These are phyloP conservation scores for Ceratocystis papillata DNA, from an alignment of 2,329 filamentous ascomycete species.

Conservation along the genomic window DNA sequence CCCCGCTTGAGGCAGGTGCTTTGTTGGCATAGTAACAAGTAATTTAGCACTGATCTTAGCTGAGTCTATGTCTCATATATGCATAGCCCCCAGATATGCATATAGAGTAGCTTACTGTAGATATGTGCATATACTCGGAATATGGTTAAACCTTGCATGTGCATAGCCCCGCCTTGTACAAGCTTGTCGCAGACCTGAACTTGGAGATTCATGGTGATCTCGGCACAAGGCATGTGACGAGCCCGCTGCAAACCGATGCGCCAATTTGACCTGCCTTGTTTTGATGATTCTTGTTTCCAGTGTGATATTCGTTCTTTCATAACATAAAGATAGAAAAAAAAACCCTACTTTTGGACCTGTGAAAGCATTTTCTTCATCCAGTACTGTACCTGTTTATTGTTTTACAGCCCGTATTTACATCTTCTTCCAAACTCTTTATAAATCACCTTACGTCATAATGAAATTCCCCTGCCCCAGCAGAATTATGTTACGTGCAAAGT, in stretches of 20 bases:
- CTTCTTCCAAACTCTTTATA: neutral
- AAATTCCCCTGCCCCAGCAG: neutral
- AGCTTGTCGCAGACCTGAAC: neutral
- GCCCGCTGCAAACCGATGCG: constrained; percentile 20
- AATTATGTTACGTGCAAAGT: neutral
- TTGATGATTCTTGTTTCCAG: neutral
- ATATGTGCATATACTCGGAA: neutral
- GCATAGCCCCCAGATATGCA: neutral
- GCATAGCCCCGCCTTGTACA: constrained; percentile 10
- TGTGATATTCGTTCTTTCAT: neutral
- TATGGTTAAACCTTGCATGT: neutral
- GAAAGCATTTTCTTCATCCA: neutral
- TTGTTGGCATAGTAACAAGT: constrained; percentile 6
- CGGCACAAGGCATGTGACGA: constrained; percentile 20
- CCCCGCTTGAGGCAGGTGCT: neutral
- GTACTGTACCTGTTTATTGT: neutral
- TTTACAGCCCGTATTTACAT: neutral
- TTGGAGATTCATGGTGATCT: constrained; percentile 14
- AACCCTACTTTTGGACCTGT: neutral
- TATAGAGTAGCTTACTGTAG: neutral
- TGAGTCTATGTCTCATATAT: neutral
- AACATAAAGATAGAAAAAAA: neutral
- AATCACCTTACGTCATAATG: neutral
- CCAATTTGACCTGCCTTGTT: neutral
- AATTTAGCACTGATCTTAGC: neutral